These are phyloP conservation scores for Rubus parviflorus DNA, from an alignment of 306 rosid species.

Conservation along the genomic window DNA sequence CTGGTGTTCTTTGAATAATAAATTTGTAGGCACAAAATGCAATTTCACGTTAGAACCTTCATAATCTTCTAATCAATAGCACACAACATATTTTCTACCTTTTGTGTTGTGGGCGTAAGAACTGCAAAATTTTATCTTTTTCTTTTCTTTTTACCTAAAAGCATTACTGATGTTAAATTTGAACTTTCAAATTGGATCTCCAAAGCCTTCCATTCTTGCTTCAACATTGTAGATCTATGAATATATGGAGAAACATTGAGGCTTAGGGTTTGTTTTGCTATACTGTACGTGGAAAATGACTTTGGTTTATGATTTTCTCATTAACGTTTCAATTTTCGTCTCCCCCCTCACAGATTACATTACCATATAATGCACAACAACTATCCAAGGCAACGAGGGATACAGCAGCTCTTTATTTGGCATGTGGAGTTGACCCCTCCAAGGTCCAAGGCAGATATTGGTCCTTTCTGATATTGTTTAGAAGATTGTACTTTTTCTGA, in stretches of 20 bases:
- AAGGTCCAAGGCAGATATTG: conserved; percentile 53
- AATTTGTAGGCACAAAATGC: neutral
- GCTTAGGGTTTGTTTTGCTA: neutral
- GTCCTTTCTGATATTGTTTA: conserved; percentile 14
- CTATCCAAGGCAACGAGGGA: conserved; percentile 75
- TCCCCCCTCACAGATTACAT: conserved; percentile 57
- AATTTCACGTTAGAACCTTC: neutral
- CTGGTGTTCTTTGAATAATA: neutral
- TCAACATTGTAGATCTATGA: neutral
- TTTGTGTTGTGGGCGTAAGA: neutral
- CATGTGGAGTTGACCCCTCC: conserved; percentile 91
- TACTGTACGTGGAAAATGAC: neutral
- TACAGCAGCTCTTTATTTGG: conserved; percentile 95
- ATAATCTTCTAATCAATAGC: neutral
- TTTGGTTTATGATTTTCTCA: neutral
- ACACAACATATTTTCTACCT: neutral
- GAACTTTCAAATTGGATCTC: no score
- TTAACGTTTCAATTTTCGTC: conserved; percentile 14
- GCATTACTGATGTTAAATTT: no score
- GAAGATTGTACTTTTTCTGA: conserved; percentile 19
- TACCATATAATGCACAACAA: conserved; percentile 73
- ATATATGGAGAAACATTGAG: neutral
- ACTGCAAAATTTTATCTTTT: neutral
- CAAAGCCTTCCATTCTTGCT: neutral
- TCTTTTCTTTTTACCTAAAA: no score